Percentiles rank a stretch among this genome's conserved stretches.
Evolutionary conservation across 1,139 yeast species (phyloP).

Genomic region (Yamadazyma triangularis): DNA sequence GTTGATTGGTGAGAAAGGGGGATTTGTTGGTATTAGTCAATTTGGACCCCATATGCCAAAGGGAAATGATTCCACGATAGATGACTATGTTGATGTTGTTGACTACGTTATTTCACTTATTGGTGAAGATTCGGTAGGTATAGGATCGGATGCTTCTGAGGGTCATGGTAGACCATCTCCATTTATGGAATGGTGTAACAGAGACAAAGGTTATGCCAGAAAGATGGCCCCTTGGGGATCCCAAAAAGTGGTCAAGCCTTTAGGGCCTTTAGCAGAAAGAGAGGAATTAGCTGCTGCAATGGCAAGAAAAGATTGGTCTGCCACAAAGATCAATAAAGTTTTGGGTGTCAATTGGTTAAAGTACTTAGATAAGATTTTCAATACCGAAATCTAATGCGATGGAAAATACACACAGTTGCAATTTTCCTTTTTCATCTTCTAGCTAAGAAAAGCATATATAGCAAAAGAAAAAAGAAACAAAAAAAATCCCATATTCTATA

Average conservation of each 20-base stretch:
- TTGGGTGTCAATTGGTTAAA: slow-evolving; percentile 11
- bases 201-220: slow-evolving; percentile 12
- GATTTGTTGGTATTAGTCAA: slow-evolving; percentile 12
- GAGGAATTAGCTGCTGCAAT: slow-evolving; percentile 10
- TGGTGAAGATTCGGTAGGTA: slow-evolving; percentile 12
- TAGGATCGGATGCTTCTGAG: slow-evolving; percentile 13
- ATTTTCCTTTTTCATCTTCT: no score
- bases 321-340: slow-evolving; percentile 10
- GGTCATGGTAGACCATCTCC: slow-evolving; percentile 13
- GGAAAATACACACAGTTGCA: background rate
- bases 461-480: background rate
- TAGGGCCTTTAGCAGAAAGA: slow-evolving; percentile 12
- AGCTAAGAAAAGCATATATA: no score
- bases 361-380: slow-evolving; percentile 10
- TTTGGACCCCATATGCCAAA: slow-evolving; percentile 14
- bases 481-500: no score
- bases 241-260: slow-evolving; percentile 11
- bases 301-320: slow-evolving; percentile 12
- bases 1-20: slow-evolving; percentile 11
- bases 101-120: slow-evolving; percentile 11
- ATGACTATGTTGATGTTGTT: slow-evolving; percentile 12
- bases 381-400: slow-evolving; percentile 1
- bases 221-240: slow-evolving; percentile 12
- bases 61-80: slow-evolving; percentile 12
- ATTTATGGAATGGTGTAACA: slow-evolving; percentile 13